Evolutionary conservation across 805 yeast species (phyloP), one percentile per base, ranked within the genome.

Genomic region (Soucietia sequanensis): DNA sequence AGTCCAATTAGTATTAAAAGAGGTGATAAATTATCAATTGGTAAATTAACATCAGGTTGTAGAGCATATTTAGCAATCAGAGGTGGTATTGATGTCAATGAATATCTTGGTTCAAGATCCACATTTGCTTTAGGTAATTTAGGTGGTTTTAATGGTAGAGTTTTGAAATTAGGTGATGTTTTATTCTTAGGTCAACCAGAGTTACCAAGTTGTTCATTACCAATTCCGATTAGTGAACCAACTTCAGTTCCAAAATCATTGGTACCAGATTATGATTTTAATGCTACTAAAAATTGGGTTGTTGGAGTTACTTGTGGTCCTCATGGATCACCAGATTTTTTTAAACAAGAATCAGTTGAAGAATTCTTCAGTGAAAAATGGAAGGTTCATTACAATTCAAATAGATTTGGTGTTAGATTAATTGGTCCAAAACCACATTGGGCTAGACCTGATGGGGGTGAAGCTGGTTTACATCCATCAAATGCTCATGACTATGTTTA

Each of bases 401-500:
- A 91, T 66, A 78, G 99, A 59, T 91, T 91, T 61, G 99, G 99
- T 58, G 95, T 91, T 23, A 78, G 98, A 56, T 71, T 91, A 48
- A 80, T 84, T 46, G 97, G 97, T 29, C 98, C 98, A 38, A 91
- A 89, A 62, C 99, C 98, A 9, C 74, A 78, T 54, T 93, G 98
- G 99, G 96, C 97, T 9, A 79, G 99, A 67, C 59, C 74, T 7
- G 96, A 89, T 58, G 99, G 98, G 65, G 99, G 98, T 41, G 96
- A 89, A 52, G 99, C 93, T 39, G 99, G 99, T 38, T 72, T 91
- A 54, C 99, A 91, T 68, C 99, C 99, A 32, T 89, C 97, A n/a
- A 91, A 91, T 63, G 90, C 96, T 27, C 98, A 91, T 58, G 99
- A 91, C 67, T 93, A 91, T 55, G 98, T 91, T 34, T 91, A 91